Base-by-base conservation (phyloP, 2,329 filamentous ascomycete species). In the Cladorrhinum sp. region DNA sequence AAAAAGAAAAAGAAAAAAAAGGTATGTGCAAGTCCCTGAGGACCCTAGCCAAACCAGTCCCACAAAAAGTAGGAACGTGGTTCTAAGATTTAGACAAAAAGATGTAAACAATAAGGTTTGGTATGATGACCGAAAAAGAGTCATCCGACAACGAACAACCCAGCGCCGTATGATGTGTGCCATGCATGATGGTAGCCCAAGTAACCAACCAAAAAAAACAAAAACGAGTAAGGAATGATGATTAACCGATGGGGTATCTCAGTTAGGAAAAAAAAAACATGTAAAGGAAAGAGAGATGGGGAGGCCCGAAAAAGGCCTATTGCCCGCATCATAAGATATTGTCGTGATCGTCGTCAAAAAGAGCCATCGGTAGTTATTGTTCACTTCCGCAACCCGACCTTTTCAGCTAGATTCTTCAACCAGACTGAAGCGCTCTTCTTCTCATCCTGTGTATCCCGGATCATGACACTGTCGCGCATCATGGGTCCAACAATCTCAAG, bases 401-500 rank as follows among this genome's bases (percentile, higher is more conserved):
- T 82, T 55, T 75, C 80, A 33, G 75, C 79, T 16, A 83, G 70
- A 62, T 68, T 78, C 67, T 77, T 80, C 77, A 80, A 78, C 69
- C 83, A 82, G 56, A 64, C 67, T 20, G 77, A 76, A 42, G 74
- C 71, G 18, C 74, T 69, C 64, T 76, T 78, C 65, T 76, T 76
- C 65, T 79, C 77, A 50, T 81, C 79, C 1, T 67, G 64, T 52
- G 72, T 72, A 14, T 76, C 73, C 52, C 79, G 76, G 28, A 75
- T 73, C 82, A 85, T 85, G 64, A 79, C 75, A 42, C 78, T 77
- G 66, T 84, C 82, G 12, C 83, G 82, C 67, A 86, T 85, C 93
- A 97, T 96, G 6, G 93, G 93, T 1, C 93, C 93, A 50, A 97
- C 92, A 72, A 97, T 96, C 73, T 96, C 93, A 68, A 93, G 89